phyloP scores from a whole-genome alignment of 768 basidiomycete genomes.

The Russula compacta region DNA sequence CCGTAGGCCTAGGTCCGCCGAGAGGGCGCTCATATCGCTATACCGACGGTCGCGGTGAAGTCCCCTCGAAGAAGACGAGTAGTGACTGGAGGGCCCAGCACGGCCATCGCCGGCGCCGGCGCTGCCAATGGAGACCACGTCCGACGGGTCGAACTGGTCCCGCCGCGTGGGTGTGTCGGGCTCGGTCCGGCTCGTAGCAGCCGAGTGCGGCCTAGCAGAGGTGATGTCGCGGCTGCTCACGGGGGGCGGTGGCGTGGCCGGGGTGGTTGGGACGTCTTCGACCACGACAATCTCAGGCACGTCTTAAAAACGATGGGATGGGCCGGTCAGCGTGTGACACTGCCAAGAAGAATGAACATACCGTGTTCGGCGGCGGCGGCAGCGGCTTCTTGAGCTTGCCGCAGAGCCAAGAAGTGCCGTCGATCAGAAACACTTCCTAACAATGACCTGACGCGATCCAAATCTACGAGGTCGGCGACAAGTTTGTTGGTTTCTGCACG shows the following conservation, averaged over 20 bases:
- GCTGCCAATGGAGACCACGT: conserved; percentile 33
- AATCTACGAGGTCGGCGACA: conserved; percentile 74
- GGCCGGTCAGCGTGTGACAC: background rate
- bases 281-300: conserved; percentile 70
- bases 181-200: conserved; percentile 17
- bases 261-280: conserved; percentile 39
- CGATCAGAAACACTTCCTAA: conserved; percentile 69
- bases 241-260: conserved; percentile 26
- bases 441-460: conserved; percentile 76
- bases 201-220: conserved; percentile 25
- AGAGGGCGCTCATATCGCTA: conserved; percentile 53
- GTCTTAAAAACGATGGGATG: conserved; percentile 28
- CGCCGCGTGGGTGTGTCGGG: conserved; percentile 29
- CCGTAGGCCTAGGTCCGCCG: conserved; percentile 38
- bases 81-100: conserved; percentile 26
- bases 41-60: conserved; percentile 48
- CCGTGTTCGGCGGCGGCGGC: conserved; percentile 29
- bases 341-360: background rate
- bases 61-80: conserved; percentile 31
- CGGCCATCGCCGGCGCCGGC: background rate
- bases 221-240: conserved; percentile 46
- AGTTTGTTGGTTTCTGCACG: conserved; percentile 69
- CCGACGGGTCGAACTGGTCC: conserved; percentile 27
- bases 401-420: conserved; percentile 49
- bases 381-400: conserved; percentile 30